phyloP scores from a whole-genome alignment of 495 filamentous ascomycete species.

The Articulospora tetracladia region DNA sequence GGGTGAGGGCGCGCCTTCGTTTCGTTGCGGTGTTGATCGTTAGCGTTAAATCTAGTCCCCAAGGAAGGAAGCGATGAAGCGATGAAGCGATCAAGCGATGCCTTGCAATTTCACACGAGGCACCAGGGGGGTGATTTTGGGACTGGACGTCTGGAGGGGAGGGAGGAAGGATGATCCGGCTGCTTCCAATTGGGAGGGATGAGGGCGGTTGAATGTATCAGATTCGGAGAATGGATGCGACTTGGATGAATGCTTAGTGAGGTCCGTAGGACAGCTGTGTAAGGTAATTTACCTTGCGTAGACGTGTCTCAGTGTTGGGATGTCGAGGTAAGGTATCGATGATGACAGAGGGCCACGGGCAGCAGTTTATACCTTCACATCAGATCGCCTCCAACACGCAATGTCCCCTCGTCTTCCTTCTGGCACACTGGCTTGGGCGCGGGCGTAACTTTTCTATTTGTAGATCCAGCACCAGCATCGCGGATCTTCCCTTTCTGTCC shows the following conservation, averaged over 20 bases:
- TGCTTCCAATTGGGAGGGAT: too few relatives aligned
- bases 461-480: neutral
- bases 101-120: too few relatives aligned
- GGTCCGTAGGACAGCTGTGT: too few relatives aligned
- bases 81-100: neutral
- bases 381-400: neutral
- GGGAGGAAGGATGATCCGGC: neutral
- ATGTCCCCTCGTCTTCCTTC: neutral
- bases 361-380: neutral
- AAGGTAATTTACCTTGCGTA: too few relatives aligned
- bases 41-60: slow-evolving; percentile 11
- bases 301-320: too few relatives aligned
- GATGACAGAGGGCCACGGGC: too few relatives aligned
- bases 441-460: neutral
- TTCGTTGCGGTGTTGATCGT: neutral
- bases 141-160: neutral
- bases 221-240: too few relatives aligned
- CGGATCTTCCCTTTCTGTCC: neutral
- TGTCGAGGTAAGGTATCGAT: too few relatives aligned
- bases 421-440: neutral
- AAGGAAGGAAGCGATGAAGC: slow-evolving; percentile 18
- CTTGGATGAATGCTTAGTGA: too few relatives aligned
- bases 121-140: too few relatives aligned
- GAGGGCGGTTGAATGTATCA: too few relatives aligned
- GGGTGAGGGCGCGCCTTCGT: neutral